Conservation (phyloP, 345 rosid genomes). For the Eucalyptus marginata region DNA sequence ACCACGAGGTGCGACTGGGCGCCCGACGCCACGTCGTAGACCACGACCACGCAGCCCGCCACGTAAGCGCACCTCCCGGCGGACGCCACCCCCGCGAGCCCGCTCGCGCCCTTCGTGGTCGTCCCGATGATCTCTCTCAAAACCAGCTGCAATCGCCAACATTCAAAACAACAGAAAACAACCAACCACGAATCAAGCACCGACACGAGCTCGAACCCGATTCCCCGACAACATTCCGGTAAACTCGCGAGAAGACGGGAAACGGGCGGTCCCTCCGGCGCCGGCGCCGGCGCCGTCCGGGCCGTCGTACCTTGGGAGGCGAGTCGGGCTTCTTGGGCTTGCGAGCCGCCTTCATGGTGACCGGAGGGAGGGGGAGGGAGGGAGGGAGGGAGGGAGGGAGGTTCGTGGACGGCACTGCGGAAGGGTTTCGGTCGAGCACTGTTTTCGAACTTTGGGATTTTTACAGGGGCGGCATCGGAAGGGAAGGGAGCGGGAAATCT, state of each 20-base stretch:
- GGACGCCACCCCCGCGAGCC: conserved; percentile 39
- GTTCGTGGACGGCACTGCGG: neutral
- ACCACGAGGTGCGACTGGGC: conserved; percentile 54
- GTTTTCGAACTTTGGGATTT: neutral
- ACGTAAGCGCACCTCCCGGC: conserved; percentile 40
- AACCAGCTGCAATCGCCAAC: conserved; percentile 23
- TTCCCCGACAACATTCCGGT: accelerated
- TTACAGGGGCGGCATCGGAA: neutral
- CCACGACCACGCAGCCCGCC: conserved; percentile 76
- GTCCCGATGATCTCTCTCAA: conserved; percentile 61
- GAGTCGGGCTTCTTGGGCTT: conserved; percentile 35
- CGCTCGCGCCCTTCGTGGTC: conserved; percentile 52
- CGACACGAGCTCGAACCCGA: neutral
- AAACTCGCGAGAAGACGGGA: neutral
- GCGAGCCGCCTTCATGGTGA: conserved; percentile 32
- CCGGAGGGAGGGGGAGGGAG: neutral
- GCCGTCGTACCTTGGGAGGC: conserved; percentile 28
- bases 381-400: neutral
- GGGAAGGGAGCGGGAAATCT: conserved; percentile 11
- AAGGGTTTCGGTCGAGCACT: neutral
- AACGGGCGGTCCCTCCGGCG: neutral
- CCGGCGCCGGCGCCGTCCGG: neutral
- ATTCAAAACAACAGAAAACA: neutral
- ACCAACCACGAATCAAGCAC: neutral
- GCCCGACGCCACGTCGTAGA: conserved; percentile 35